These are phyloP conservation scores for Hydnum rufescens DNA, from an alignment of 768 basidiomycete species.

Conservation along the genomic window DNA sequence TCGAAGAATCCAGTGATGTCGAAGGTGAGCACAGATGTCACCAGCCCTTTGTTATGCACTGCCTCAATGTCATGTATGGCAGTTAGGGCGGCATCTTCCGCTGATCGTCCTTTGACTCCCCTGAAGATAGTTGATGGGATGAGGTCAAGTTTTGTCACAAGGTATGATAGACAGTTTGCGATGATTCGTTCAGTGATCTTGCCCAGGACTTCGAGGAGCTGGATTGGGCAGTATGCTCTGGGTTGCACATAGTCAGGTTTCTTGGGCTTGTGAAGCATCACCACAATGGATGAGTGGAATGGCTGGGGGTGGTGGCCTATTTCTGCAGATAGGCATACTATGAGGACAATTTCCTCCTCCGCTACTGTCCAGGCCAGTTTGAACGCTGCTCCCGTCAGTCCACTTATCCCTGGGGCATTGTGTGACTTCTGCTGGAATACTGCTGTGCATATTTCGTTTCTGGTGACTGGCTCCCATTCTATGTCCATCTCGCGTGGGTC, in stretches of 20 bases:
- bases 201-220: constrained; percentile 20
- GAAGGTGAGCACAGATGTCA: constrained; percentile 1
- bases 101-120: neutral
- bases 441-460: neutral
- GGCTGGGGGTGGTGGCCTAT: constrained; percentile 7
- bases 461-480: neutral
- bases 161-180: constrained; percentile 7
- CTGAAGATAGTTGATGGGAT: neutral
- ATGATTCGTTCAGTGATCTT: constrained; percentile 19
- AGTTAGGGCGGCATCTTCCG: constrained; percentile 1
- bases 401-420: constrained; percentile 6
- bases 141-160: neutral
- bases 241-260: constrained; percentile 22
- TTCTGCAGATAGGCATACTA: neutral
- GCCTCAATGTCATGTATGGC: neutral
- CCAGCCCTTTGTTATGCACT: neutral
- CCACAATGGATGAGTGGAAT: constrained; percentile 11
- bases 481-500: neutral
- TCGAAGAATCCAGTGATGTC: constrained; percentile 5
- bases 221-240: constrained; percentile 20
- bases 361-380: neutral
- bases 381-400: constrained; percentile 17
- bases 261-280: constrained; percentile 18
- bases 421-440: neutral
- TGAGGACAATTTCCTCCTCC: neutral